phyloP scores from a whole-genome alignment of 2,329 filamentous ascomycete species.

The Alternaria brassicicola region DNA sequence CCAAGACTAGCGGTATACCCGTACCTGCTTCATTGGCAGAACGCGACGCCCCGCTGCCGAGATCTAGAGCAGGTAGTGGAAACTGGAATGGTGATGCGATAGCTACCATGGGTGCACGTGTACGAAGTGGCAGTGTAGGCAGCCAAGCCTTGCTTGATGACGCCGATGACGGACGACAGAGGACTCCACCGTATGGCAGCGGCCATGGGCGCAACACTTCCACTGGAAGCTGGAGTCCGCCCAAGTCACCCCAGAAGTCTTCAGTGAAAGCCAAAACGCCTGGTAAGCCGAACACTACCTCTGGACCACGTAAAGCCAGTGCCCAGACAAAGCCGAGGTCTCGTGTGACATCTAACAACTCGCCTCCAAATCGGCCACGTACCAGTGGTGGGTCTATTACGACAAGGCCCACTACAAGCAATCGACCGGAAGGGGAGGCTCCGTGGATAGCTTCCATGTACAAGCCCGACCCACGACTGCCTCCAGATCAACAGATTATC shows the following conservation, averaged over 20 bases:
- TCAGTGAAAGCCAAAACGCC: constrained; percentile 51
- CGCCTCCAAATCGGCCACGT: constrained; percentile 61
- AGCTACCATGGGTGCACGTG: constrained; percentile 66
- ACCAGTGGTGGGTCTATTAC: constrained; percentile 64
- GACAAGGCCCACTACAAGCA: constrained; percentile 64
- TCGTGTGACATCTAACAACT: constrained; percentile 33
- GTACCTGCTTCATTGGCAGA: constrained; percentile 75
- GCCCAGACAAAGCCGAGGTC: constrained; percentile 44
- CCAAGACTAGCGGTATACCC: constrained; percentile 78
- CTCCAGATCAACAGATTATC: constrained; percentile 92
- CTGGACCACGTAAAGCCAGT: constrained; percentile 44
- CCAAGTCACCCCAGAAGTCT: constrained; percentile 38
- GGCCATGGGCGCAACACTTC: constrained; percentile 31
- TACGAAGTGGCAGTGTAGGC: constrained; percentile 71
- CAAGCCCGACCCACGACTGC: constrained; percentile 90
- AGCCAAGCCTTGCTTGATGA: constrained; percentile 61
- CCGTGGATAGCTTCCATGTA: constrained; percentile 96
- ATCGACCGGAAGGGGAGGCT: constrained; percentile 87
- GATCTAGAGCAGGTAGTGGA: constrained; percentile 63
- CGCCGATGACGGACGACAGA: constrained; percentile 35
- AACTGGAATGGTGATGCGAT: constrained; percentile 66
- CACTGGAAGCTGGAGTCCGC: constrained; percentile 33
- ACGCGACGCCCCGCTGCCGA: constrained; percentile 70
- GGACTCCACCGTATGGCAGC: constrained; percentile 27
- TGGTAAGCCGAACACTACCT: constrained; percentile 44